phyloP scores from a whole-genome alignment of 2,329 filamentous ascomycete species.

The Trichophyton rubrum region DNA sequence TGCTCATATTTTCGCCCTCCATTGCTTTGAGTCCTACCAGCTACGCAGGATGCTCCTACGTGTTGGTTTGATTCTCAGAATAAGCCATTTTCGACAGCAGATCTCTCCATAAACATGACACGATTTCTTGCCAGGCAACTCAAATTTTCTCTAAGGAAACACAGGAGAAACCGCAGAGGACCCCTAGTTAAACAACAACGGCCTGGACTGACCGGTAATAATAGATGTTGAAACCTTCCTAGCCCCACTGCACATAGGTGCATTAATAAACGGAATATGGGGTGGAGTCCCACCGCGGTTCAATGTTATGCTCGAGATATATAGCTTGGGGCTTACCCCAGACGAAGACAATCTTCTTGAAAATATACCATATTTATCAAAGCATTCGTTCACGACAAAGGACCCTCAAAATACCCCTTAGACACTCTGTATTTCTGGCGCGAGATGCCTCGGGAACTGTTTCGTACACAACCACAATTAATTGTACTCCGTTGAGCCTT shows the following conservation, averaged over 20 bases:
- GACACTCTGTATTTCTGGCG: background rate
- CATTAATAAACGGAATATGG: background rate
- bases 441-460: background rate
- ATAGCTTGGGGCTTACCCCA: background rate
- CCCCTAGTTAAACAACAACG: no score
- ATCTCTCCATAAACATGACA: no score
- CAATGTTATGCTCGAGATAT: background rate
- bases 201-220: background rate
- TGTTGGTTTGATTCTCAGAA: no score
- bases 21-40: no score
- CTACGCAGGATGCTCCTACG: no score
- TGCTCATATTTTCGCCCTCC: no score
- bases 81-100: no score
- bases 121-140: background rate
- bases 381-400: background rate
- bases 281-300: background rate
- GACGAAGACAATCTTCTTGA: background rate
- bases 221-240: background rate
- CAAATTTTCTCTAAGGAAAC: background rate
- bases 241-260: background rate
- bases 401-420: background rate
- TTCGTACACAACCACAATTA: background rate
- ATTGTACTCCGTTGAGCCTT: background rate
- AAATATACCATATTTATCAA: background rate
- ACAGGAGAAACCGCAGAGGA: no score